These are phyloP conservation scores for Pyrrhoderma noxium DNA, from an alignment of 1,284 basidiomycete genomes.

Conservation along the genomic window DNA sequence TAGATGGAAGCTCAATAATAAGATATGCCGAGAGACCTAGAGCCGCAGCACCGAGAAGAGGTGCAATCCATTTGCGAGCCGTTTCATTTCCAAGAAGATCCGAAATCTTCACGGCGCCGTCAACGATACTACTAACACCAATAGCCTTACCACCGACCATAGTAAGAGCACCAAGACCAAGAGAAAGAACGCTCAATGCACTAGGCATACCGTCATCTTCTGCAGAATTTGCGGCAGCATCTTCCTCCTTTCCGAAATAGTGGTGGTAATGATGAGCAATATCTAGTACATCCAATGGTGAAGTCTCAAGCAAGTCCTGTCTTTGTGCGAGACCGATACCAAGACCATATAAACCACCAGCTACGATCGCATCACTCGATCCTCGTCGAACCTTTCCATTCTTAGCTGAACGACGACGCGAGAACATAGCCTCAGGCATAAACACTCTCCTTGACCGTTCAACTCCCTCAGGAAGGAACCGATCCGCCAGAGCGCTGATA, in stretches of 20 bases:
- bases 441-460: constrained; percentile 80
- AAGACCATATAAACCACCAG: constrained; percentile 64
- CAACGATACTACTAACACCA: constrained; percentile 72
- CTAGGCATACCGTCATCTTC: constrained; percentile 49
- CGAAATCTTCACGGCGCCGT: constrained; percentile 64
- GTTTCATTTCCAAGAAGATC: constrained; percentile 81
- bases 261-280: constrained; percentile 71
- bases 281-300: constrained; percentile 84
- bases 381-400: constrained; percentile 38
- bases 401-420: constrained; percentile 43
- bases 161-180: constrained; percentile 82
- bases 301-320: constrained; percentile 63
- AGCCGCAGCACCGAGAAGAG: constrained; percentile 71
- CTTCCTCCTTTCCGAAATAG: constrained; percentile 48
- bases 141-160: constrained; percentile 80
- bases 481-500: constrained; percentile 68
- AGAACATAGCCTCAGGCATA: constrained; percentile 95
- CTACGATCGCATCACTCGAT: constrained; percentile 51
- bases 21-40: constrained; percentile 79
- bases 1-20: constrained; percentile 81
- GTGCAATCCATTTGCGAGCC: constrained; percentile 82
- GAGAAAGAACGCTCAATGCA: constrained; percentile 65
- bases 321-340: constrained; percentile 70
- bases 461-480: constrained; percentile 76
- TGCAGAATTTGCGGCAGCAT: constrained; percentile 20